phyloP scores from a whole-genome alignment of 345 rosid genomes.

The Ceriops decandra region DNA sequence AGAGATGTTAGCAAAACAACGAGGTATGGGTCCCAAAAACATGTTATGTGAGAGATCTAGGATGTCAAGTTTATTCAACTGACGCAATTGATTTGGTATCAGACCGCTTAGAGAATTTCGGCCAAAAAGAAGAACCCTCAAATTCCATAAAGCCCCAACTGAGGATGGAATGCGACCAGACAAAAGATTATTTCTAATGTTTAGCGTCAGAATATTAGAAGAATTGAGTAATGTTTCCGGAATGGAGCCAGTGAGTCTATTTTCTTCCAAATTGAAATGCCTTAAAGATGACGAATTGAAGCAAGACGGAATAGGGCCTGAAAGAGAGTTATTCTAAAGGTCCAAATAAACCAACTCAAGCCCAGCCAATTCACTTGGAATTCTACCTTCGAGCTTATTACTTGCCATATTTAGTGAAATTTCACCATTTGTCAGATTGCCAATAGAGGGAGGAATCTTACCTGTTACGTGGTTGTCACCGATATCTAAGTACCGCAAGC shows the following conservation, averaged over 20 bases:
- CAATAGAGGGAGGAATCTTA: not conserved
- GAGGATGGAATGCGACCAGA: not conserved
- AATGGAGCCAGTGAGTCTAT: not conserved
- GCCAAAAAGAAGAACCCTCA: not conserved
- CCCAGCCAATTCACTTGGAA: not conserved
- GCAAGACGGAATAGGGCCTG: not conserved
- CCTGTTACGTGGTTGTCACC: not conserved
- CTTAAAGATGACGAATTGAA: too few relatives aligned
- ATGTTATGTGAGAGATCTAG: constrained; percentile 1
- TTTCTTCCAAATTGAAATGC: not conserved
- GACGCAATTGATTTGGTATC: not conserved
- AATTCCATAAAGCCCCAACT: not conserved
- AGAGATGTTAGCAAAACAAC: not conserved
- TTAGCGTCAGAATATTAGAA: not conserved
- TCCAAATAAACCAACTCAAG: not conserved
- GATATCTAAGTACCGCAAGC: not conserved
- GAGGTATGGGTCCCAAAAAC: not conserved
- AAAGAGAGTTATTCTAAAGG: not conserved
- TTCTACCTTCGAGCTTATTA: not conserved
- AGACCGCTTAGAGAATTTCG: not conserved
- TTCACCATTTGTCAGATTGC: too few relatives aligned
- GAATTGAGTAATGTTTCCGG: not conserved
- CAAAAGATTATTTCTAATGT: not conserved
- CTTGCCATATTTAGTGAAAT: too few relatives aligned
- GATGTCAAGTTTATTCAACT: not conserved